Evolutionary conservation across 768 basidiomycete genomes (phyloP).

Genomic region (Lentinula aciculospora): DNA sequence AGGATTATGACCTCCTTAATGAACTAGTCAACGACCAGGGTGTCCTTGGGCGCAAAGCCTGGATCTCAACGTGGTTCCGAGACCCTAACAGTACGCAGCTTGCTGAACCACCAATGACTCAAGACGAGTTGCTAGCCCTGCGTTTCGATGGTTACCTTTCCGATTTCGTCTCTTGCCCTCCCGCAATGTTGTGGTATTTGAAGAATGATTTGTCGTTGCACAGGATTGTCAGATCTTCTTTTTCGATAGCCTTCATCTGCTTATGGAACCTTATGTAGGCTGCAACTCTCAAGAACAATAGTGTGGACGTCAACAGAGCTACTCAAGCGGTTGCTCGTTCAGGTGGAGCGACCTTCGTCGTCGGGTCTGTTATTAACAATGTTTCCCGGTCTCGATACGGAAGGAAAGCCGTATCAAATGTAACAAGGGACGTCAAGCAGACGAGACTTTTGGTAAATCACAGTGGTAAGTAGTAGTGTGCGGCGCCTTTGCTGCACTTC

Average conservation of each 20-base stretch:
- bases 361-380: constrained; percentile 49
- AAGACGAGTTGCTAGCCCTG: constrained; percentile 43
- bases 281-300: constrained; percentile 45
- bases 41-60: constrained; percentile 44
- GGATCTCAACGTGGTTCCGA: constrained; percentile 68
- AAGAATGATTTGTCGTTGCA: constrained; percentile 60
- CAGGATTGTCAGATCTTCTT: constrained; percentile 48
- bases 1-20: constrained; percentile 75
- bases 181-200: constrained; percentile 70
- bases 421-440: constrained; percentile 47
- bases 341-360: constrained; percentile 56
- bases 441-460: constrained; percentile 53
- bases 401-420: constrained; percentile 49
- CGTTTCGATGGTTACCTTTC: constrained; percentile 47
- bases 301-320: constrained; percentile 46
- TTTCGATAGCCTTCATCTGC: neutral
- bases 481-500: neutral
- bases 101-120: constrained; percentile 47
- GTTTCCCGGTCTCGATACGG: constrained; percentile 74
- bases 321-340: constrained; percentile 56
- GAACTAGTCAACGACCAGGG: constrained; percentile 58
- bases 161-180: constrained; percentile 74
- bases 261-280: constrained; percentile 35
- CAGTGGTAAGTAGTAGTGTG: constrained; percentile 35
- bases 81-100: constrained; percentile 30